phyloP scores from a whole-genome alignment of 495 filamentous ascomycete species.

The Penicillium angulare region DNA sequence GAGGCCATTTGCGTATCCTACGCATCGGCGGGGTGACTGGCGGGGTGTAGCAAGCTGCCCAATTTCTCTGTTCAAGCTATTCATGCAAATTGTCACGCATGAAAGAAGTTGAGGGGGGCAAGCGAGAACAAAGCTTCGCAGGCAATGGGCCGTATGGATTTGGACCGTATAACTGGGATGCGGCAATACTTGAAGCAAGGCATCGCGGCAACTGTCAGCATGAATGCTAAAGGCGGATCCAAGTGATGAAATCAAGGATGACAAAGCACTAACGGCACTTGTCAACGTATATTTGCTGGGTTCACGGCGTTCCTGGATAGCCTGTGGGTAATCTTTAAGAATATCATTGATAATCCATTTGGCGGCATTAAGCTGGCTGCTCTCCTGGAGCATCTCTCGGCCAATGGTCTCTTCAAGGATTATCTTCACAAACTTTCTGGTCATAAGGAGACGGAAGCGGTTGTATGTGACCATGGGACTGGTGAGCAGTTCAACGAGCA shows the following conservation, averaged over 20 bases:
- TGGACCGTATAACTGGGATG: slow-evolving; percentile 97
- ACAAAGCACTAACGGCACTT: slow-evolving; percentile 74
- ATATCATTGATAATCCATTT: slow-evolving; percentile 81
- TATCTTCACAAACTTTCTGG: slow-evolving; percentile 78
- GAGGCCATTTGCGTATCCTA: slow-evolving; percentile 91
- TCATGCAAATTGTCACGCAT: slow-evolving; percentile 94
- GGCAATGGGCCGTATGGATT: slow-evolving; percentile 77
- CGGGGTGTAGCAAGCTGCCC: slow-evolving; percentile 70
- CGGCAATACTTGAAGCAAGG: slow-evolving; percentile 83
- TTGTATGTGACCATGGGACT: slow-evolving; percentile 74
- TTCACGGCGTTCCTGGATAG: slow-evolving; percentile 85
- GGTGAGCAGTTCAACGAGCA: slow-evolving; percentile 77
- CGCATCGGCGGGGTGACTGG: slow-evolving; percentile 78
- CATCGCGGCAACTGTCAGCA: slow-evolving; percentile 80
- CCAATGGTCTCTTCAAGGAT: slow-evolving; percentile 85
- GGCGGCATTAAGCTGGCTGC: slow-evolving; percentile 78
- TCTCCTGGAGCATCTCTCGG: slow-evolving; percentile 77
- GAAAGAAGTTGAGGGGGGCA: slow-evolving; percentile 89
- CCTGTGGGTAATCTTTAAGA: slow-evolving; percentile 92
- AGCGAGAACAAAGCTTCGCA: slow-evolving; percentile 83
- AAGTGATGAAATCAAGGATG: slow-evolving; percentile 73
- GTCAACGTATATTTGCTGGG: slow-evolving; percentile 84
- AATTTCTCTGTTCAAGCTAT: slow-evolving; percentile 86
- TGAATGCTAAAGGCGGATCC: slow-evolving; percentile 76
- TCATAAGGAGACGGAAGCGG: slow-evolving; percentile 82